Percentiles rank a stretch among this genome's conserved stretches.
phyloP scores from a whole-genome alignment of 1,139 yeast genomes.

The Meyerozyma carpophila region DNA sequence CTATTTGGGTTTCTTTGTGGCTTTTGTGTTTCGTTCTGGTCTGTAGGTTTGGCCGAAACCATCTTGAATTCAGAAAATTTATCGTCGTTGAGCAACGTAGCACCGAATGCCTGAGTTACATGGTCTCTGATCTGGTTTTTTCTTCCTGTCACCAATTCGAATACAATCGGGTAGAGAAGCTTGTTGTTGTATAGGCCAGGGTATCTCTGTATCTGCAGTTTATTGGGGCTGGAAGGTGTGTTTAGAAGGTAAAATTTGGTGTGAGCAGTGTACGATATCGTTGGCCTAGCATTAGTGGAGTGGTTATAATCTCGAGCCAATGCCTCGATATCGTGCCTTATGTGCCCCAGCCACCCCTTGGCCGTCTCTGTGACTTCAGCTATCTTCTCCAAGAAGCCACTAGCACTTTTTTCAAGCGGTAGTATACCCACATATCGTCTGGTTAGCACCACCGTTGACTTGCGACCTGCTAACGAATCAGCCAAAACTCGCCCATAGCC shows the following conservation, averaged over 20 bases:
- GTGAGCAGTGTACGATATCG: not conserved
- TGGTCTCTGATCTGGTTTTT: constrained; percentile 25
- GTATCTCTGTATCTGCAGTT: constrained; percentile 4
- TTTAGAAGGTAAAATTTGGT: not conserved
- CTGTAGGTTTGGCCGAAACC: not conserved
- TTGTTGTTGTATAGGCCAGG: constrained; percentile 11
- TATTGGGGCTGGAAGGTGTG: not conserved
- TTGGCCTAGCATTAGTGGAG: not conserved
- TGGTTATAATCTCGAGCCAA: constrained; percentile 9
- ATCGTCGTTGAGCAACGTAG: constrained; percentile 20
- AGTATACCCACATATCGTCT: constrained; percentile 19
- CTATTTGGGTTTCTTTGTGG: constrained; percentile 9
- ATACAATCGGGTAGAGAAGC: constrained; percentile 13
- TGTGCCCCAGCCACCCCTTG: constrained; percentile 8
- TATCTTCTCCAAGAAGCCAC: not conserved
- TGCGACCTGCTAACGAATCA: not conserved
- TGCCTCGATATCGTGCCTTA: constrained; percentile 10
- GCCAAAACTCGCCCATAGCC: constrained; percentile 10
- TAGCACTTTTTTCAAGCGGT: constrained; percentile 2
- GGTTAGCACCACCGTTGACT: constrained; percentile 4
- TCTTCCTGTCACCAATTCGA: constrained; percentile 20
- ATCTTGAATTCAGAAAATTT: constrained; percentile 15
- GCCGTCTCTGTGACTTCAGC: not conserved
- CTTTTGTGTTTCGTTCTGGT: no score
- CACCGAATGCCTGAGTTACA: constrained; percentile 14